These are phyloP conservation scores for Thozetella sp. DNA, from an alignment of 495 filamentous ascomycete species.

Conservation along the genomic window DNA sequence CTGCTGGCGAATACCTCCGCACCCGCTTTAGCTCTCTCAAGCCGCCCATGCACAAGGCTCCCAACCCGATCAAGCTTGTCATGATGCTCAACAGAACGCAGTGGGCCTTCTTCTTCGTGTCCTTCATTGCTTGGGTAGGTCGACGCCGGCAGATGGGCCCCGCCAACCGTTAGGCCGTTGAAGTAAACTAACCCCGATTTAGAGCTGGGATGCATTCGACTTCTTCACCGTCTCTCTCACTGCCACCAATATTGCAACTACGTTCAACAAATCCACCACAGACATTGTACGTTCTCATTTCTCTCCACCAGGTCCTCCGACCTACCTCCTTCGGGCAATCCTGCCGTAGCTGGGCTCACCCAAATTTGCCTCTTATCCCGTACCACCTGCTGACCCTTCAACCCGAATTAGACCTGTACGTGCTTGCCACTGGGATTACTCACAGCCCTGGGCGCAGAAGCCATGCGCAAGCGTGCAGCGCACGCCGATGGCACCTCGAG, in stretches of 20 bases:
- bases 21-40: slow-evolving; percentile 74
- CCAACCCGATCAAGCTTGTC: slow-evolving; percentile 76
- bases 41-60: slow-evolving; percentile 76
- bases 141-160: background rate
- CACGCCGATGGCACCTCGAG: too few relatives aligned
- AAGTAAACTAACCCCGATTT: slow-evolving; percentile 8
- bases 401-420: too few relatives aligned
- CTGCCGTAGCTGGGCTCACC: background rate
- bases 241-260: slow-evolving; percentile 63
- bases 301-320: background rate
- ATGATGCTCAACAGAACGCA: slow-evolving; percentile 71
- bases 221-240: slow-evolving; percentile 90
- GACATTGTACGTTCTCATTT: slow-evolving; percentile 53
- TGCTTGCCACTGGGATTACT: too few relatives aligned
- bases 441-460: too few relatives aligned
- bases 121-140: slow-evolving; percentile 69
- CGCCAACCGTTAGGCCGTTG: background rate
- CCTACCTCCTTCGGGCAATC: background rate
- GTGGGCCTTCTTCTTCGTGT: slow-evolving; percentile 84
- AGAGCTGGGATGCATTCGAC: slow-evolving; percentile 87
- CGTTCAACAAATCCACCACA: slow-evolving; percentile 66
- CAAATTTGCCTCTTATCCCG: background rate
- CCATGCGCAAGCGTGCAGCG: too few relatives aligned
- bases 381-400: too few relatives aligned
- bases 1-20: slow-evolving; percentile 60